Conservation (phyloP, 441 rosid species). For the Aquilaria agallochum region DNA sequence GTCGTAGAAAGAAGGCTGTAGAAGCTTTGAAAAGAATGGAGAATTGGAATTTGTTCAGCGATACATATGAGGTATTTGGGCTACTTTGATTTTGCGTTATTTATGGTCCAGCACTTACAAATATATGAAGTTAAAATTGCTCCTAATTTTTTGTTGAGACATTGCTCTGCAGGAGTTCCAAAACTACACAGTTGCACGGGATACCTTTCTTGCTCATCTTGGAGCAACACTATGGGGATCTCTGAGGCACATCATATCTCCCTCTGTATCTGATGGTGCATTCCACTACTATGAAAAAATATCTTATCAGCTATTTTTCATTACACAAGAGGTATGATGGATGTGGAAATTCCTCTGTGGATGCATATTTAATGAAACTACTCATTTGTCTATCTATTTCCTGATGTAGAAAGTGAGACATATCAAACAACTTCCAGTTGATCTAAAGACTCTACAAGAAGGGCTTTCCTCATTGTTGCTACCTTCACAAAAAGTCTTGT, state of each 20-base stretch:
- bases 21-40: constrained; percentile 93
- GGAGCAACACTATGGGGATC: constrained; percentile 98
- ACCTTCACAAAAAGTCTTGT: constrained; percentile 83
- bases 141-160: constrained; percentile 7
- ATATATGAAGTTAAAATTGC: constrained; percentile 6
- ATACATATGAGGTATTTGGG: constrained; percentile 63
- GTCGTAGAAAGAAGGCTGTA: constrained; percentile 70
- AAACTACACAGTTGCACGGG: constrained; percentile 96
- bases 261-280: constrained; percentile 96
- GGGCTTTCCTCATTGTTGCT: constrained; percentile 88
- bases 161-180: constrained; percentile 66
- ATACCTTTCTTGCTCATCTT: constrained; percentile 93
- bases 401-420: constrained; percentile 66
- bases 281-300: constrained; percentile 94
- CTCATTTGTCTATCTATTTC: constrained; percentile 10
- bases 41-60: constrained; percentile 94
- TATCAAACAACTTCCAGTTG: constrained; percentile 76
- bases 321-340: constrained; percentile 84
- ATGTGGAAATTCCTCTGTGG: constrained; percentile 9
- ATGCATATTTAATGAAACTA: background rate
- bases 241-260: constrained; percentile 89
- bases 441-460: constrained; percentile 68
- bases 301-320: constrained; percentile 89
- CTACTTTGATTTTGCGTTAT: constrained; percentile 12
- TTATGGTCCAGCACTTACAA: background rate